phyloP scores from a whole-genome alignment of 768 basidiomycete genomes.

The Hypholoma sublateritium region DNA sequence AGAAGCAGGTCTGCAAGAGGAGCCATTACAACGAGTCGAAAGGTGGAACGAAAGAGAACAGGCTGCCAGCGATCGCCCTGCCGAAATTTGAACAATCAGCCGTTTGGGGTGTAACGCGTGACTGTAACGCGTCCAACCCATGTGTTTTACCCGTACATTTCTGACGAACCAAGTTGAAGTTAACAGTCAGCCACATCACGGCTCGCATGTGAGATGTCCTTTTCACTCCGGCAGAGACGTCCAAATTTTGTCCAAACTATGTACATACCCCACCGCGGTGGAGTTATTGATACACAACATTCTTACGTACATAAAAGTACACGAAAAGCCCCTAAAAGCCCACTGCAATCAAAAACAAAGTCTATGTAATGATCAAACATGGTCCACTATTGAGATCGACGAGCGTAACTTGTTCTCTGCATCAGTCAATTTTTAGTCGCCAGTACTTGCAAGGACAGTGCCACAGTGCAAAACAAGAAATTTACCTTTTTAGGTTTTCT shows the following conservation, averaged over 20 bases:
- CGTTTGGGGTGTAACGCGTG: slow-evolving; percentile 26
- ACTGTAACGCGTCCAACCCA: slow-evolving; percentile 13
- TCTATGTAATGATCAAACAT: slow-evolving; percentile 56
- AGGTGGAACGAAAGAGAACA: slow-evolving; percentile 18
- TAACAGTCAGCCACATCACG: not conserved
- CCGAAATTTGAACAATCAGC: slow-evolving; percentile 30
- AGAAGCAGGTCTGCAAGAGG: slow-evolving; percentile 74
- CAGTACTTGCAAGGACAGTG: not conserved
- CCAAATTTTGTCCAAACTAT: no score
- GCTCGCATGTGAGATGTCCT: no score
- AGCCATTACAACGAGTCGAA: slow-evolving; percentile 48
- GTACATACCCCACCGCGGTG: not conserved
- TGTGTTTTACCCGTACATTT: slow-evolving; percentile 17
- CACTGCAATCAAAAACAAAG: not conserved
- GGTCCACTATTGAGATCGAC: slow-evolving; percentile 50
- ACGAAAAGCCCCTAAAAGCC: not conserved
- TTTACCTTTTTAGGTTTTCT: slow-evolving; percentile 17
- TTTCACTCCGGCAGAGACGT: not conserved
- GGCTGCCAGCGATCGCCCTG: slow-evolving; percentile 6
- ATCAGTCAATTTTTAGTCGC: not conserved
- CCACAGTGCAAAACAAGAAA: not conserved
- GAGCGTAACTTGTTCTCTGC: slow-evolving; percentile 49
- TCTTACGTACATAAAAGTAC: not conserved
- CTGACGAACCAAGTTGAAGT: slow-evolving; percentile 1
- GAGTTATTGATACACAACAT: not conserved